A percentile compares a stretch with the other conserved stretches of the same genome.
phyloP scores from a whole-genome alignment of 352 stramenopile species.

The Blastocystis sp. region DNA sequence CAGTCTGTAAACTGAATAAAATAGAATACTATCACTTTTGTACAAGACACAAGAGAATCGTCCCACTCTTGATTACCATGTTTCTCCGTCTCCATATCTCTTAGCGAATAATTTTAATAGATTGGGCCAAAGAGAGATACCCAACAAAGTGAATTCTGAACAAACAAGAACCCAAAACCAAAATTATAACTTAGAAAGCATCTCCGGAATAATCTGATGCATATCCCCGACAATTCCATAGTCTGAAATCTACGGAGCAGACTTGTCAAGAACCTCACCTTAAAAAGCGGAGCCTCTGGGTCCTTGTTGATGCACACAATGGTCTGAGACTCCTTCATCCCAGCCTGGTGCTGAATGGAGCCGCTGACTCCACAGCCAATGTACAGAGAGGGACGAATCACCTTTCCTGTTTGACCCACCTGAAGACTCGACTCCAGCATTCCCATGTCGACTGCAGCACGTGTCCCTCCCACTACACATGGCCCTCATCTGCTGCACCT shows the following conservation, averaged over 20 bases:
- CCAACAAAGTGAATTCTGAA: neutral
- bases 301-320: constrained; percentile 99
- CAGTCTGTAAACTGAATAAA: neutral
- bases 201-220: constrained; percentile 90
- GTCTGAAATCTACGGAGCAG: constrained; percentile 72
- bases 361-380: constrained; percentile 92
- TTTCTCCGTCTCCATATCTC: neutral
- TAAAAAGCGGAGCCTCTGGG: constrained; percentile 96
- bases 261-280: constrained; percentile 70
- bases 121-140: neutral
- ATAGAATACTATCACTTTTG: neutral
- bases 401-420: constrained; percentile 97
- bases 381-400: constrained; percentile 93
- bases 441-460: constrained; percentile 85
- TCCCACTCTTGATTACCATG: neutral
- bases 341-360: constrained; percentile 96
- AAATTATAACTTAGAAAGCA: constrained; percentile 90
- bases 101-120: neutral
- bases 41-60: neutral
- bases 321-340: constrained; percentile 99
- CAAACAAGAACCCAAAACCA: neutral
- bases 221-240: constrained; percentile 96
- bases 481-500: neutral
- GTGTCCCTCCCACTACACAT: constrained; percentile 82
- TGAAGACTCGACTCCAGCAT: constrained; percentile 69